Conservation (phyloP, 2,329 filamentous ascomycete genomes). For the Pyricularia pennisetigena region DNA sequence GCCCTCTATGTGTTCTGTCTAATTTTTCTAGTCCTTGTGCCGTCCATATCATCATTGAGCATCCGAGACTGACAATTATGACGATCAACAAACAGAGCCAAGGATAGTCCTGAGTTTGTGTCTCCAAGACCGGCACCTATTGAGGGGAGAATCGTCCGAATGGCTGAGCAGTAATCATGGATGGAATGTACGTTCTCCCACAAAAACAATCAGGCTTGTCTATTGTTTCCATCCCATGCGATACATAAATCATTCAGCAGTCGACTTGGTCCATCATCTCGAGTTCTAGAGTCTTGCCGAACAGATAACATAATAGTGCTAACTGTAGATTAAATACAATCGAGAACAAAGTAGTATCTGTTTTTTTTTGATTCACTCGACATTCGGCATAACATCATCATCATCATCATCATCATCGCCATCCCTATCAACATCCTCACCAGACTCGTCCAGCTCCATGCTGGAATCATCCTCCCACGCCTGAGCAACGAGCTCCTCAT, state of each 20-base stretch:
- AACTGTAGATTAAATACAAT: background rate
- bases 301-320: background rate
- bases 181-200: background rate
- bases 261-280: too few species aligned
- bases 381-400: background rate
- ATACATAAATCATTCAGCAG: background rate
- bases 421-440: background rate
- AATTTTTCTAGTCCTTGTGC: background rate
- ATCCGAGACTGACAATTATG: background rate
- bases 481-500: slow-evolving; percentile 14
- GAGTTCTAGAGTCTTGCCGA: too few species aligned
- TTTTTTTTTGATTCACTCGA: background rate
- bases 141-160: background rate
- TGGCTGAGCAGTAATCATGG: too few species aligned
- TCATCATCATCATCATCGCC: background rate
- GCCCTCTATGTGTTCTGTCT: background rate
- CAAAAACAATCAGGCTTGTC: background rate
- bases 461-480: background rate
- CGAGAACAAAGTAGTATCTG: background rate
- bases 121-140: background rate
- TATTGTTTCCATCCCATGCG: background rate
- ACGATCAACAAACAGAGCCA: background rate
- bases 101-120: background rate
- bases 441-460: background rate
- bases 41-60: background rate